Conservation (phyloP, 208 protist species). For the Wallacemonas sp. region DNA sequence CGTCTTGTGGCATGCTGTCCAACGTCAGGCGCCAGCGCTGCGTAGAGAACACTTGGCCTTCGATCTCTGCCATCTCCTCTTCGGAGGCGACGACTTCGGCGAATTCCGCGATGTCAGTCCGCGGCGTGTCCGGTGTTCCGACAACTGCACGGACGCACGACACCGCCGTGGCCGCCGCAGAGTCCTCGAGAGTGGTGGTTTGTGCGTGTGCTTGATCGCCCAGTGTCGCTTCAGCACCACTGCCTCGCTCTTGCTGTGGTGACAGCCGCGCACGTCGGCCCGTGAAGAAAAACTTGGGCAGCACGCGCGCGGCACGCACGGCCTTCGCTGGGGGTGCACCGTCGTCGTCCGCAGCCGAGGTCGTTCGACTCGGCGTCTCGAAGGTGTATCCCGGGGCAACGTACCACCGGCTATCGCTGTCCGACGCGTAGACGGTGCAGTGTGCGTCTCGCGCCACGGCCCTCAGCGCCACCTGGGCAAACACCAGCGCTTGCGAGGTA, state of each 20-base stretch:
- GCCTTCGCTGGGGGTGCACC: not conserved
- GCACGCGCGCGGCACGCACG: not conserved
- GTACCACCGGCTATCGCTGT: conserved; percentile 20
- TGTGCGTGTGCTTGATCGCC: no score
- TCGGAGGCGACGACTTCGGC: not conserved
- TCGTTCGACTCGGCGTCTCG: not conserved
- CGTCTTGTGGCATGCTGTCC: not conserved
- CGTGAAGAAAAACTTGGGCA: conserved; percentile 32
- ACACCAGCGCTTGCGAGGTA: conserved; percentile 8
- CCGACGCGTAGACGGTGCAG: not conserved
- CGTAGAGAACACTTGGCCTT: not conserved
- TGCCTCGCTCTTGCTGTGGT: not conserved
- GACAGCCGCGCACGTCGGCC: conserved; percentile 2
- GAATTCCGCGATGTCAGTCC: no score
- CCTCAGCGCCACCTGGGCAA: conserved; percentile 42
- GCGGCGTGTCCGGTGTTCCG: no score
- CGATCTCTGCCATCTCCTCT: not conserved
- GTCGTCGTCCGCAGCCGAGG: not conserved
- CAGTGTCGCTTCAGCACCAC: not conserved
- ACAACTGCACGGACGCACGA: no score
- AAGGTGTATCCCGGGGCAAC: conserved; percentile 26
- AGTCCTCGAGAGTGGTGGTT: no score
- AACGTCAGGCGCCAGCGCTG: not conserved
- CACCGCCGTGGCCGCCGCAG: no score
- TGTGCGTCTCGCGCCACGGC: conserved; percentile 32